Base-by-base conservation (phyloP, 2,329 filamentous ascomycete genomes). In the Akanthomyces uredinophilus region DNA sequence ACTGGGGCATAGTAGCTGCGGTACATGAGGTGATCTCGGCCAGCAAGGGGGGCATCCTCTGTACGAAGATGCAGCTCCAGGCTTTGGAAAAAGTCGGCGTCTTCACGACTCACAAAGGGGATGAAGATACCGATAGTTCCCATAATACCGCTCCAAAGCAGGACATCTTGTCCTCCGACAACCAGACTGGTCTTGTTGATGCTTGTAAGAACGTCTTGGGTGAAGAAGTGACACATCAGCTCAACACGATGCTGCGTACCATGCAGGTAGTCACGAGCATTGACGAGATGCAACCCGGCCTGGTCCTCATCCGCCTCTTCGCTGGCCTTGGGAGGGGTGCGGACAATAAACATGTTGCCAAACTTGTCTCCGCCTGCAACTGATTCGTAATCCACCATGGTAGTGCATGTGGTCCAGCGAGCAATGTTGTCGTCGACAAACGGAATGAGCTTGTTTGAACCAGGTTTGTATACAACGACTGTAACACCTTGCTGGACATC, bases 351-450 rank as follows among this genome's bases (percentile, higher is more conserved):
- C 18, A 99, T 77, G 70, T 99, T 99, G 64, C 95, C 96, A 67
- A 99, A 99, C 72, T 97, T 98, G 78, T 99, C 95, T 41, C 94
- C 94, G 41, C 94, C 95, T 3, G 92, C 93, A 27, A 91, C 87
- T 1, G 95, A 96, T 73, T 99, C 95, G 74, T 99, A 99, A 76
- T 99, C 95, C 2, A 98, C 88, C 92, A 99, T 96, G 3, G 92
- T 85, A 1, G 90, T 89, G 67, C 90, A 90, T 0, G 92, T 96
- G 1, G 92, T 96, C 91, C 93, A 98, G 37, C 95, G 87, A 56
- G 92, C 83, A 64, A 97, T 84, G 7, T 88, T 89, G 72, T 99
- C 95, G 71, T 99, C 95, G 20, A 85, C 91, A 70, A 99, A 99
- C 0, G 94, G 90, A 64, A 99, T 96, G 53, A 99, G 81, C 69